phyloP scores from a whole-genome alignment of 139 green algal species.

The Picochlorum sp. region DNA sequence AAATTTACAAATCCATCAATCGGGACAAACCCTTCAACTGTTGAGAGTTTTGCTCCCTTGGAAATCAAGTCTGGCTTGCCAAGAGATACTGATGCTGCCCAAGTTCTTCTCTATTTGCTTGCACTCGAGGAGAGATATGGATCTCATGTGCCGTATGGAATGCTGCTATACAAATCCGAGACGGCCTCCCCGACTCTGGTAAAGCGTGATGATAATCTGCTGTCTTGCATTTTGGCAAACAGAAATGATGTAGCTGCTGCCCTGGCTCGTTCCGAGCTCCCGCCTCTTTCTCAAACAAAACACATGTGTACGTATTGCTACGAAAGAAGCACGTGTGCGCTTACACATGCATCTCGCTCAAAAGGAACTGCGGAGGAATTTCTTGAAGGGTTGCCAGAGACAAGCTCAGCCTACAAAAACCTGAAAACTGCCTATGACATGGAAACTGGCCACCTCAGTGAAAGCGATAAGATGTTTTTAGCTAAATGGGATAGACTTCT shows the following conservation, averaged over 20 bases:
- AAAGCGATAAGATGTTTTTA: constrained; percentile 44
- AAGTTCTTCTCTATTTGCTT: constrained; percentile 80
- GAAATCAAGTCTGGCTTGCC: constrained; percentile 89
- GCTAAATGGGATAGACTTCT: constrained; percentile 57
- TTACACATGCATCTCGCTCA: constrained; percentile 43
- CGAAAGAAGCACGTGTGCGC: constrained; percentile 34
- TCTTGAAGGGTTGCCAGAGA: constrained; percentile 23
- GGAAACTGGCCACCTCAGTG: constrained; percentile 27
- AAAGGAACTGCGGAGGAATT: constrained; percentile 16
- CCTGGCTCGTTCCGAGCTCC: constrained; percentile 30
- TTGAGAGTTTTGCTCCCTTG: constrained; percentile 64
- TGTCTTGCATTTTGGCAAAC: constrained; percentile 45
- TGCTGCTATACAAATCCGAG: constrained; percentile 56
- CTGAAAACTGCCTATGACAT: constrained; percentile 10
- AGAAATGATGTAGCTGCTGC: constrained; percentile 54
- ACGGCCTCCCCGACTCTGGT: constrained; percentile 8
- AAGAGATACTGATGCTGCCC: constrained; percentile 52
- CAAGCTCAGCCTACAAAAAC: constrained; percentile 6
- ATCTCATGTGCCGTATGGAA: constrained; percentile 29
- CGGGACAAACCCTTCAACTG: neutral
- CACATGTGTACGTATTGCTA: constrained; percentile 42
- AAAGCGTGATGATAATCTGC: constrained; percentile 25
- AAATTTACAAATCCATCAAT: neutral
- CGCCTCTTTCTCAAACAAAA: constrained; percentile 33
- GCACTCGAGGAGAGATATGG: constrained; percentile 74